phyloP scores from a whole-genome alignment of 495 filamentous ascomycete genomes.

The Aspergillus nanangensis region DNA sequence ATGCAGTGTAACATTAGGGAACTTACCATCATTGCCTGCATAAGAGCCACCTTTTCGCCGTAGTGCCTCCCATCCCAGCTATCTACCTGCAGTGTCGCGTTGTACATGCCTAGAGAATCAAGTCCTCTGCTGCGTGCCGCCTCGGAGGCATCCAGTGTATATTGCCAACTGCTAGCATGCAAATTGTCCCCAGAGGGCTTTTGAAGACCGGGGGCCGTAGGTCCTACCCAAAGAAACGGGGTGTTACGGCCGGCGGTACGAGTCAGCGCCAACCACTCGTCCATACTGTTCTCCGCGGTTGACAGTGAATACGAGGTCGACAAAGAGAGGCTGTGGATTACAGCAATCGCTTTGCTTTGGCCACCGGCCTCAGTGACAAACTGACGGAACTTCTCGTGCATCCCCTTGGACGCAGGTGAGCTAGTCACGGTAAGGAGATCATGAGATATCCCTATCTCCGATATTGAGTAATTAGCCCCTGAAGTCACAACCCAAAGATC shows the following conservation, averaged over 20 bases:
- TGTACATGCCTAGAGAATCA: conserved; percentile 44
- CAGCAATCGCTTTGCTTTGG: conserved; percentile 37
- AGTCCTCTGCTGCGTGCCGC: conserved; percentile 33
- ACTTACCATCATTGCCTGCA: conserved; percentile 50
- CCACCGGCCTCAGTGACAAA: conserved; percentile 17
- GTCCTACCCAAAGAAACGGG: conserved; percentile 47
- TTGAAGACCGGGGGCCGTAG: conserved; percentile 40
- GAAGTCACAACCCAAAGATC: too few species aligned
- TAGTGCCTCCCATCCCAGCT: conserved; percentile 40
- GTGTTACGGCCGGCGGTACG: conserved; percentile 29
- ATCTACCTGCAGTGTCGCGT: conserved; percentile 41
- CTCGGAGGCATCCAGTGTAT: conserved; percentile 31
- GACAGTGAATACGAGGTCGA: conserved; percentile 30
- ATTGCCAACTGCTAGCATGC: conserved; percentile 41
- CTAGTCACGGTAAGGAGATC: conserved; percentile 30
- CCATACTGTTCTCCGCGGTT: conserved; percentile 33
- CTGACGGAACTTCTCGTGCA: conserved; percentile 20
- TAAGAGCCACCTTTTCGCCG: conserved; percentile 39
- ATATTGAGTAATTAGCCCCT: conserved; percentile 3
- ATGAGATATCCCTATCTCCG: conserved; percentile 33
- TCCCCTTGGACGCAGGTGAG: conserved; percentile 25
- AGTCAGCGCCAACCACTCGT: conserved; percentile 41
- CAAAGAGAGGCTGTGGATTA: conserved; percentile 40
- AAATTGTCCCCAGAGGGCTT: conserved; percentile 24
- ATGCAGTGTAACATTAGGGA: conserved; percentile 4